A percentile compares a stretch with the other conserved stretches of the same genome.
Conservation (phyloP, 257 asterid genomes). For the Solanum virginianum region DNA sequence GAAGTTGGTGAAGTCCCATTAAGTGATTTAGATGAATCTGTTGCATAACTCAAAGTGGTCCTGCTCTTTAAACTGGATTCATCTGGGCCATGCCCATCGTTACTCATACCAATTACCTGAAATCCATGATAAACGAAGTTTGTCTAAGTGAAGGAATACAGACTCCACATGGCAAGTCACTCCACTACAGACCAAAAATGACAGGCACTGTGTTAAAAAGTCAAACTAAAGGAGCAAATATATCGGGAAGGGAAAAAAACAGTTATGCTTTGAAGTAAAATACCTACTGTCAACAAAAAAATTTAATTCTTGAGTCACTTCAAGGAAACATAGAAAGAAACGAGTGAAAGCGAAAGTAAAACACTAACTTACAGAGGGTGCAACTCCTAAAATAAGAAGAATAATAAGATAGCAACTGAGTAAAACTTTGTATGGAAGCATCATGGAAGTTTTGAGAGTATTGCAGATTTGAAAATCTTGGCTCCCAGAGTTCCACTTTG, state of each 20-base stretch:
- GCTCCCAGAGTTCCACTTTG: not conserved
- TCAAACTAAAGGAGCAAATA: not conserved
- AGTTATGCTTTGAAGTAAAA: not conserved
- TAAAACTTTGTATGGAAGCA: not conserved
- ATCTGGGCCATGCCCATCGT: slow-evolving; percentile 30
- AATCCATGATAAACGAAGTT: slow-evolving; percentile 2
- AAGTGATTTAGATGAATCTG: slow-evolving; percentile 29
- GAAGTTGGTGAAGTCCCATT: slow-evolving; percentile 31
- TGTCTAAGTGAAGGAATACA: slow-evolving; percentile 1
- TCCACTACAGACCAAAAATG: not conserved
- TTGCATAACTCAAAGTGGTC: slow-evolving; percentile 26
- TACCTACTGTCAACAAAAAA: not conserved
- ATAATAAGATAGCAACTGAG: not conserved
- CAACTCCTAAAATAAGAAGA: not conserved
- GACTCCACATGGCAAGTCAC: not conserved
- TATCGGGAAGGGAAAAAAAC: not conserved
- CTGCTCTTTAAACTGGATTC: slow-evolving; percentile 27
- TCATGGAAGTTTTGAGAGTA: not conserved
- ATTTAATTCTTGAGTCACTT: not conserved
- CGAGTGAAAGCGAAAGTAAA: not conserved
- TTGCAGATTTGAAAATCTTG: not conserved
- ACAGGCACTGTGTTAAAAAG: not conserved
- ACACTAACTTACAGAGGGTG: not conserved
- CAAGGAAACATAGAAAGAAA: not conserved
- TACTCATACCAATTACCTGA: slow-evolving; percentile 36